A percentile compares a stretch with the other conserved stretches of the same genome.
phyloP scores from a whole-genome alignment of 164 flowering plant genomes.

The Berberis thunbergii region DNA sequence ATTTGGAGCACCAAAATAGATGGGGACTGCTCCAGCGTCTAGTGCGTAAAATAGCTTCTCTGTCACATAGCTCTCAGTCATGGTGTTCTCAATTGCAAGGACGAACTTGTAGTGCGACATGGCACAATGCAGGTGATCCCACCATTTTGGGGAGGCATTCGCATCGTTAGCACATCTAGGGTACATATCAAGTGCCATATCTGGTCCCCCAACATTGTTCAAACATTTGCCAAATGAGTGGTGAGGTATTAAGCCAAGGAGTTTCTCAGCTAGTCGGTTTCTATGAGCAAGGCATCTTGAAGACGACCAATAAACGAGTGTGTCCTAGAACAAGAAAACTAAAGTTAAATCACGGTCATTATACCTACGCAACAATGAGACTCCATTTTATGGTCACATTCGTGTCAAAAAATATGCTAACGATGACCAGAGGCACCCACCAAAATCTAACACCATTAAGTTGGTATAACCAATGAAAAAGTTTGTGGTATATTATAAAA shows the following conservation, averaged over 20 bases:
- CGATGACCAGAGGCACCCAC: too few species aligned
- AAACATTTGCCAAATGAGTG: conserved; percentile 97
- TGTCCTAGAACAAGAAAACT: conserved; percentile 37
- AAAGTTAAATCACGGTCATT: too few species aligned
- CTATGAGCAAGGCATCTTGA: conserved; percentile 84
- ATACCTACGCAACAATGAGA: background rate
- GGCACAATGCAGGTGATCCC: conserved; percentile 97
- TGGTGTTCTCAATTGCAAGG: conserved; percentile 90
- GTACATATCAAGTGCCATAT: conserved; percentile 70
- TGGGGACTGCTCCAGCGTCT: conserved; percentile 89
- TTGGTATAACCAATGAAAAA: too few species aligned
- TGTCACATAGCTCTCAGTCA: conserved; percentile 87
- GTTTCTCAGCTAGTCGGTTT: conserved; percentile 55
- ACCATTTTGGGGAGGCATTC: conserved; percentile 58
- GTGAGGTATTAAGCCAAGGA: conserved; percentile 63
- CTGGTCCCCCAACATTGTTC: conserved; percentile 86
- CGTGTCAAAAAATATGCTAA: too few species aligned
- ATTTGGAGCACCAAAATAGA: conserved; percentile 95
- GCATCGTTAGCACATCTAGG: conserved; percentile 62
- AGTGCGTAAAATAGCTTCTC: conserved; percentile 95
- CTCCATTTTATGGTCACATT: too few species aligned
- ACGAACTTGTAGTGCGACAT: conserved; percentile 98
- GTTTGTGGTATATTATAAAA: too few species aligned
- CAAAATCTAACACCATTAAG: too few species aligned
- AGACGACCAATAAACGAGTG: conserved; percentile 96